Conservation (phyloP, 495 filamentous ascomycete genomes). For the Bombardia bombarda region DNA sequence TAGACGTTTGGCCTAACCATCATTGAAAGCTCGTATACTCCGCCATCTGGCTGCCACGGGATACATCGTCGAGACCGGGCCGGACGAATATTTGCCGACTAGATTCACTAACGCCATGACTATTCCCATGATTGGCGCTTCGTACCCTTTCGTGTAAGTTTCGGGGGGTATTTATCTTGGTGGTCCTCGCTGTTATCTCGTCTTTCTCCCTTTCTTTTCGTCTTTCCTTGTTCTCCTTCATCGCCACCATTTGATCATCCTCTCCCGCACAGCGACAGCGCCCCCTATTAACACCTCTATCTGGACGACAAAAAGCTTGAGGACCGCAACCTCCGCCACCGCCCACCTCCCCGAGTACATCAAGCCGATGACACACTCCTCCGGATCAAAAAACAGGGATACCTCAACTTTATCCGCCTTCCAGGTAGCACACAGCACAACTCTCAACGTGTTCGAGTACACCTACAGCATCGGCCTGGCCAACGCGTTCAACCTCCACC, state of each 20-base stretch:
- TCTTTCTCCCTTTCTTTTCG: too few relatives aligned
- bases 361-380: not conserved
- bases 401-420: too few relatives aligned
- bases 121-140: constrained; percentile 18
- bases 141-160: constrained; percentile 20
- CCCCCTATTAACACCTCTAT: not conserved
- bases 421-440: too few relatives aligned
- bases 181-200: too few relatives aligned
- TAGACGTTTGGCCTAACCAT: too few relatives aligned
- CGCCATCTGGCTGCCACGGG: constrained; percentile 45
- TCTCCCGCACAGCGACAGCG: not conserved
- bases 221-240: too few relatives aligned
- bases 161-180: too few relatives aligned
- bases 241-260: not conserved
- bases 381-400: constrained; percentile 18
- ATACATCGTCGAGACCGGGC: constrained; percentile 35
- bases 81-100: constrained; percentile 37
- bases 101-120: constrained; percentile 34
- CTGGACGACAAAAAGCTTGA: not conserved
- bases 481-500: constrained; percentile 41
- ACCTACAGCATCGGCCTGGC: constrained; percentile 13
- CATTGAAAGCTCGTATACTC: constrained; percentile 23
- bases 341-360: constrained; percentile 3
- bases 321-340: constrained; percentile 7
- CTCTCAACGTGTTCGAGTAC: constrained; percentile 23